A percentile compares a stretch with the other conserved stretches of the same genome.
Conservation (phyloP, 2,329 filamentous ascomycete species). For the Thermothelomyces thermophilus region DNA sequence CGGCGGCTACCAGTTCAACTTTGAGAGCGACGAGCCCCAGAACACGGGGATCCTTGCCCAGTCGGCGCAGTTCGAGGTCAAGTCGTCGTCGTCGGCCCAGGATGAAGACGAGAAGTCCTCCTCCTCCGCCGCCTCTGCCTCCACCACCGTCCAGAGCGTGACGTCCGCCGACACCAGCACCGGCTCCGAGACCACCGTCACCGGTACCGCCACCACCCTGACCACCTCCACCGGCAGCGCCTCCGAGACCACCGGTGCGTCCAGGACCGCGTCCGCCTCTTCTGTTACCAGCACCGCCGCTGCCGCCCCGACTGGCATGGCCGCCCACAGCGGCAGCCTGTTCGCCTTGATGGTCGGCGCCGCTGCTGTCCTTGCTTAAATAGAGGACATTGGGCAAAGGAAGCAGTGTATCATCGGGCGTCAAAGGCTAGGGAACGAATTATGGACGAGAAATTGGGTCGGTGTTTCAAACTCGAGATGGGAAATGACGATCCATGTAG, state of each 20-base stretch:
- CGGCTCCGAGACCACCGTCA: background rate
- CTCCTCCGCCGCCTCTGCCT: no score
- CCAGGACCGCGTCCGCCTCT: background rate
- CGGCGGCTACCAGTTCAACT: conserved; percentile 24
- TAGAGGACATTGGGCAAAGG: no score
- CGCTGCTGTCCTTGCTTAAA: conserved; percentile 19
- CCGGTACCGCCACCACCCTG: conserved; percentile 10
- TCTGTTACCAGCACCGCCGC: conserved; percentile 10
- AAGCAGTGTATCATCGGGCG: background rate
- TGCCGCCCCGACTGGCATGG: conserved; percentile 9
- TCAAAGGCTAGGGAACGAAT: no score
- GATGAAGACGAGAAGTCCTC: background rate
- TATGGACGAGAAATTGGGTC: no score
- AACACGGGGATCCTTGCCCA: conserved; percentile 26
- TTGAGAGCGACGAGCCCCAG: conserved; percentile 18
- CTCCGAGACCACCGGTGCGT: background rate
- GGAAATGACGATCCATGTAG: no score
- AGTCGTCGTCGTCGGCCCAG: background rate
- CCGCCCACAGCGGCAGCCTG: conserved; percentile 17
- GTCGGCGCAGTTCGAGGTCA: conserved; percentile 23
- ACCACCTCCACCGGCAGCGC: conserved; percentile 3
- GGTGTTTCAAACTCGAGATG: no score
- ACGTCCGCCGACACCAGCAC: no score
- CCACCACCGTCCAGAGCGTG: no score
- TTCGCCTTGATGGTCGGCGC: conserved; percentile 19